Conservation (phyloP, 1,284 basidiomycete genomes). For the Irpex sp. region DNA sequence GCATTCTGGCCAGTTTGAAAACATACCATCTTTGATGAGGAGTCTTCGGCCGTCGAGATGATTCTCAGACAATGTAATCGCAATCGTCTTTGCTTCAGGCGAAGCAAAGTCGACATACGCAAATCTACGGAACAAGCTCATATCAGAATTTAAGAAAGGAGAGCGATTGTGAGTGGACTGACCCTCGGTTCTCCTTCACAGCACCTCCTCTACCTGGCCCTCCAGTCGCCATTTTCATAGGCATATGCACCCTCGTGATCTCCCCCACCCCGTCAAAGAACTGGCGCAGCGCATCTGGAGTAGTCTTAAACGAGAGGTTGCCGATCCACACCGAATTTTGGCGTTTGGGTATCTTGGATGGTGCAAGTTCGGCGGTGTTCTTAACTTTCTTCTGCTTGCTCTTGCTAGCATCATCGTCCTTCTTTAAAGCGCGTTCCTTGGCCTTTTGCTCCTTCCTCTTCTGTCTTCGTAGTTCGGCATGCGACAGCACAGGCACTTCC, state of each 20-base stretch:
- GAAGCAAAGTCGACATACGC: slow-evolving; percentile 94
- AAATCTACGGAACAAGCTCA: slow-evolving; percentile 68
- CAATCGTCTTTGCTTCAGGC: slow-evolving; percentile 67
- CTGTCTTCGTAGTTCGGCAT: slow-evolving; percentile 64
- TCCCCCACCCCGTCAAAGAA: slow-evolving; percentile 76
- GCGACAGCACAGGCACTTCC: slow-evolving; percentile 60
- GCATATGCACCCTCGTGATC: slow-evolving; percentile 74
- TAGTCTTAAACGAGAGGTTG: slow-evolving; percentile 92
- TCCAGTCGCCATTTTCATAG: slow-evolving; percentile 45
- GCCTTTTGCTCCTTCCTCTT: slow-evolving; percentile 46
- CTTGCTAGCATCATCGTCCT: slow-evolving; percentile 25
- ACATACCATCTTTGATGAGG: slow-evolving; percentile 86
- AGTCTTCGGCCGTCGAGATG: slow-evolving; percentile 83
- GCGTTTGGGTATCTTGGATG: slow-evolving; percentile 39
- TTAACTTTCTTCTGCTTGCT: slow-evolving; percentile 37
- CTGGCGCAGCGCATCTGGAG: slow-evolving; percentile 59
- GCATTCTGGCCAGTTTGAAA: slow-evolving; percentile 18
- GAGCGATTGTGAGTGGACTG: slow-evolving; percentile 20
- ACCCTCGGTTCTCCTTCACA: slow-evolving; percentile 68
- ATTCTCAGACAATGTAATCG: slow-evolving; percentile 80
- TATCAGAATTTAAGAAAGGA: too few relatives aligned
- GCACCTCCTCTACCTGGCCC: slow-evolving; percentile 29
- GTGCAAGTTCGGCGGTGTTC: slow-evolving; percentile 24
- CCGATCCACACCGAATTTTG: slow-evolving; percentile 94
- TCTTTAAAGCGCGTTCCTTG: background rate